phyloP scores from a whole-genome alignment of 2,329 filamentous ascomycete genomes.

The Cladosporium velox region DNA sequence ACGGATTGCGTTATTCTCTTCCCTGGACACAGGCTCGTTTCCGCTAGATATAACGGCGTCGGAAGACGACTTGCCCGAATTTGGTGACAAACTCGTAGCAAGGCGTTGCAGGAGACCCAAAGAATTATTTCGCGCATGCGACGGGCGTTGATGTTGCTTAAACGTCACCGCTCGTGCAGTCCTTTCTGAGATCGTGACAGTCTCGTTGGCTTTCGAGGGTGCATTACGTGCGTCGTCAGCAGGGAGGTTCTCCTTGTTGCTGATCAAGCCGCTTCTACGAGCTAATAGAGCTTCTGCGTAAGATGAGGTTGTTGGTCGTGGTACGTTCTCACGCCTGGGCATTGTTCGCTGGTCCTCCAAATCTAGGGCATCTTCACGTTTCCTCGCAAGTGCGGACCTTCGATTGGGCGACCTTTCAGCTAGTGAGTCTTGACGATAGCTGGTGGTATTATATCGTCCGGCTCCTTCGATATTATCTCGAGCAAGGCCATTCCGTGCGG shows the following conservation, averaged over 20 bases:
- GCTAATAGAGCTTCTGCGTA: constrained; percentile 2
- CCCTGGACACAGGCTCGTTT: neutral
- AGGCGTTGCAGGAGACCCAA: constrained; percentile 49
- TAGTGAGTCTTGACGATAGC: constrained; percentile 23
- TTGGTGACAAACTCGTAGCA: constrained; percentile 50
- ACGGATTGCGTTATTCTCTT: neutral
- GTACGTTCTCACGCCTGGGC: neutral
- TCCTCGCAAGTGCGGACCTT: constrained; percentile 5
- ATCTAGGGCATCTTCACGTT: constrained; percentile 23
- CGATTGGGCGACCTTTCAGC: constrained; percentile 13
- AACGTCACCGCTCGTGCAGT: constrained; percentile 29
- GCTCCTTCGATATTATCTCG: constrained; percentile 36
- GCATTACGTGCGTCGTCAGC: constrained; percentile 14
- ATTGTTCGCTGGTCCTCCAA: neutral
- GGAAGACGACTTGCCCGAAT: constrained; percentile 37
- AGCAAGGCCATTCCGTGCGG: constrained; percentile 36
- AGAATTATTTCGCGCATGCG: constrained; percentile 46
- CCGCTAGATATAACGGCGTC: neutral
- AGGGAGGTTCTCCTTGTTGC: constrained; percentile 35
- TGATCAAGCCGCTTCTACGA: constrained; percentile 31
- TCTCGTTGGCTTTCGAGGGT: constrained; percentile 40
- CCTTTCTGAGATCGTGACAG: constrained; percentile 36
- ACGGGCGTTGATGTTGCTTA: constrained; percentile 33
- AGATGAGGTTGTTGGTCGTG: constrained; percentile 14
- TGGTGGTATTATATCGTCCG: constrained; percentile 39